Percentiles rank a stretch among this genome's conserved stretches.
Conservation (phyloP, 768 basidiomycete species). For the Tephrocybe sp. region DNA sequence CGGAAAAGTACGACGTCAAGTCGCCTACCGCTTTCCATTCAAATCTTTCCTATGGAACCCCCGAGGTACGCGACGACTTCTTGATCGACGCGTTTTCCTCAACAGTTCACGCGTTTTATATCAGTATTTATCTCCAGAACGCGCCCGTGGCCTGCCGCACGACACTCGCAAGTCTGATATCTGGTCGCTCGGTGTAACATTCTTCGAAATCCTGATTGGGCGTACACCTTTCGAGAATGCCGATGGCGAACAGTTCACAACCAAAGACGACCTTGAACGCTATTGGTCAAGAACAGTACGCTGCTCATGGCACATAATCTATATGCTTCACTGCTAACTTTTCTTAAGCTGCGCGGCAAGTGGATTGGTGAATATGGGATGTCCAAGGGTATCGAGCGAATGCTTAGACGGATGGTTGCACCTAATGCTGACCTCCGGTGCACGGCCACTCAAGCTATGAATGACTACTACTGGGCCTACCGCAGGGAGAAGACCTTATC, state of each 20-base stretch:
- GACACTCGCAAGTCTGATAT: conserved; percentile 92
- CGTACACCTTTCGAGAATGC: conserved; percentile 89
- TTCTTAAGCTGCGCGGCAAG: conserved; percentile 65
- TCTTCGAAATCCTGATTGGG: conserved; percentile 93
- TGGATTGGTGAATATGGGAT: conserved; percentile 86
- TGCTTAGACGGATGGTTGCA: conserved; percentile 75
- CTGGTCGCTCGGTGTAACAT: conserved; percentile 85
- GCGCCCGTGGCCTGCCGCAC: conserved; percentile 84
- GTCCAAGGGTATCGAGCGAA: conserved; percentile 60
- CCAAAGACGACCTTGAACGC: conserved; percentile 76
- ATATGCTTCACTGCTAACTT: not conserved
- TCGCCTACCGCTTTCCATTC: conserved; percentile 74
- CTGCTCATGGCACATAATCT: conserved; percentile 2
- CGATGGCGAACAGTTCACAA: conserved; percentile 76
- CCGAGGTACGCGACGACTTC: conserved; percentile 57
- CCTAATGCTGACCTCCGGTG: conserved; percentile 83
- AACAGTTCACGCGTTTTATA: conserved; percentile 8
- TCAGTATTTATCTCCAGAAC: conserved; percentile 90
- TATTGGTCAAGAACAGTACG: conserved; percentile 86
- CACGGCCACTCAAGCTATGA: conserved; percentile 64
- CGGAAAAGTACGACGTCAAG: conserved; percentile 75
- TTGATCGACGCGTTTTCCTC: not conserved
- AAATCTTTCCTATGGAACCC: conserved; percentile 87
- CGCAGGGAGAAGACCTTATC: conserved; percentile 16
- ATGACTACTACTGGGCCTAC: conserved; percentile 65